Base-by-base conservation (phyloP, 768 basidiomycete genomes). In the Galerina sulciceps region DNA sequence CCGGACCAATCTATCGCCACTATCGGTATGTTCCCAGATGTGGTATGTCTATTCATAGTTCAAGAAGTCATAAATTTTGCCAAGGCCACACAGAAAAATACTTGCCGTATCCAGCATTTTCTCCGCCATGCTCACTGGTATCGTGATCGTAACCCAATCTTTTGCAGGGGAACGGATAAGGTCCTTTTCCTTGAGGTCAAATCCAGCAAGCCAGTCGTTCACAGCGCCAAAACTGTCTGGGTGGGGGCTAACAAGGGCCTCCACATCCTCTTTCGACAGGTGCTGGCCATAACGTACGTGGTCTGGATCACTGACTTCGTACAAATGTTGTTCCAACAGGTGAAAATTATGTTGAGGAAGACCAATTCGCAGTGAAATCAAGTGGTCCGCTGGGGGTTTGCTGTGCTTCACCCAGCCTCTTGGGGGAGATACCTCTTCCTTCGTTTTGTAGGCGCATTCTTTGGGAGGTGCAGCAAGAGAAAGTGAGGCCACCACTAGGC, bases 61-160 rank as follows among this genome's bases (percentile, higher is more conserved):
- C 42, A 23, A 15, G 5, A 58, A 43, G 50, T 45, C n/a, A 18
- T 18, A 34, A 26, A 51, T 13, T 11, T 46, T 46, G 37, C 40
- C 51, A 38, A 26, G 23, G 53, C 37, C 15, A 13, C 17, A 20
- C 40, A 14, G 31, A 47, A 34, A 9, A 31, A 31, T 31, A 66
- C 82, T 65, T 64, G 89, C 88, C 45, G 90, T 87, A 65, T 84
- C 75, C n/a, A 92, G 78, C 83, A 92, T 86, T 62, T 82, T 73
- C 70, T 92, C 90, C 0, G 85, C 89, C 22, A 85, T 60, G 35
- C 73, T 64, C 44, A 92, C 78, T 0, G 88, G 82, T 6, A 90
- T 73, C 11, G 71, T 82, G 40, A 90, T 68, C 6, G 77, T 84
- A 11, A 90, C 74, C 90, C 89, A 92, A 60, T 91, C 90, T 47